These are phyloP conservation scores for Colletotrichum tropicale DNA, from an alignment of 2,329 filamentous ascomycete genomes.

Conservation along the genomic window DNA sequence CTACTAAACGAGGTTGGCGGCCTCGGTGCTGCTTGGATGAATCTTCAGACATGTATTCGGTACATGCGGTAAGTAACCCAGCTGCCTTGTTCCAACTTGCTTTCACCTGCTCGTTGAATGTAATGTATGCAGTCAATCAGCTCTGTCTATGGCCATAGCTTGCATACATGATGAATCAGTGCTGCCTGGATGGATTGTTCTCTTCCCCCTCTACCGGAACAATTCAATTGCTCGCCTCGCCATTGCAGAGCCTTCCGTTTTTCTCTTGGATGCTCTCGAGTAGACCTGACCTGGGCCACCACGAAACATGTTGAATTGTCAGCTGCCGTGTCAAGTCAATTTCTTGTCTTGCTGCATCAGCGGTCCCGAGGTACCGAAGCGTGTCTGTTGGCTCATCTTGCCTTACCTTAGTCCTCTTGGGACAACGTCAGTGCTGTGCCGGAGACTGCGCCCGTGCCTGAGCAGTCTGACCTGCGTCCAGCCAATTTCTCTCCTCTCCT, in stretches of 20 bases:
- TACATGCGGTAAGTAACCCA: neutral
- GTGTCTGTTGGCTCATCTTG: neutral
- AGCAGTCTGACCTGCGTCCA: neutral
- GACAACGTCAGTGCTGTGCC: constrained; percentile 9
- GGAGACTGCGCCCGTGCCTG: constrained; percentile 4
- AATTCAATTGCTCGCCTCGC: neutral
- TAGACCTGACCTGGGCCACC: neutral
- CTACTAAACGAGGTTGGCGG: neutral
- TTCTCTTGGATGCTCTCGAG: neutral
- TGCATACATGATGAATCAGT: neutral
- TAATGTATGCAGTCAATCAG: neutral
- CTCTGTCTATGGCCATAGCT: neutral
- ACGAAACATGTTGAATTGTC: neutral
- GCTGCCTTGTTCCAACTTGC: neutral
- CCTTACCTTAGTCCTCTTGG: neutral
- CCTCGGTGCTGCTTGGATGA: neutral
- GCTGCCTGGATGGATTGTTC: neutral
- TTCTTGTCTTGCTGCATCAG: neutral
- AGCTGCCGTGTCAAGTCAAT: neutral
- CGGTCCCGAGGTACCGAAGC: neutral
- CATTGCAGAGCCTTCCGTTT: neutral
- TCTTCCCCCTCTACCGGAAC: neutral
- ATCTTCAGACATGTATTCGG: neutral
- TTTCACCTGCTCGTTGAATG: neutral
- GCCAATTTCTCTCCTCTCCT: neutral